Conservation (phyloP, 176 grass and related monocot genomes). For the Musa beccarii region DNA sequence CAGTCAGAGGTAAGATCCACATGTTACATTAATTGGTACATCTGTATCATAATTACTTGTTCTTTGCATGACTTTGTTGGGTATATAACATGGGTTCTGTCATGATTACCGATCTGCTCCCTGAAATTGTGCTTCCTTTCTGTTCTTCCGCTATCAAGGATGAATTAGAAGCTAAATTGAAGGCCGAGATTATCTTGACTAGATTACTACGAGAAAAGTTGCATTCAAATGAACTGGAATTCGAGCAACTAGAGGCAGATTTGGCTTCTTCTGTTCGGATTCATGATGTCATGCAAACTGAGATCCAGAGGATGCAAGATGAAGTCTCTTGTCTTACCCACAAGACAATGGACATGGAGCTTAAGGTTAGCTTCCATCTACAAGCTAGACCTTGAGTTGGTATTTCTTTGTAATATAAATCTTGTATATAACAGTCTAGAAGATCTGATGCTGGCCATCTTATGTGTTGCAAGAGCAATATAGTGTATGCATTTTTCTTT, state of each 20-base stretch:
- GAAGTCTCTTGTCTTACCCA: constrained; percentile 37
- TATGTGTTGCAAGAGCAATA: no score
- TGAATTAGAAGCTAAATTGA: constrained; percentile 44
- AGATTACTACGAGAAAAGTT: constrained; percentile 62
- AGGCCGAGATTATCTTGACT: constrained; percentile 46
- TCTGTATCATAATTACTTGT: neutral
- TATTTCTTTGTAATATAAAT: neutral
- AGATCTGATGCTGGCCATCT: no score
- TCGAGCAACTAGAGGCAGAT: constrained; percentile 58
- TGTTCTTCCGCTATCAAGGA: constrained; percentile 26
- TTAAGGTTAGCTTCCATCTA: constrained; percentile 38
- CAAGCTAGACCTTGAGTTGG: neutral
- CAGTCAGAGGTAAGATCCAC: constrained; percentile 24
- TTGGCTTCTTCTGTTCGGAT: constrained; percentile 39
- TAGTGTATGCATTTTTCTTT: no score
- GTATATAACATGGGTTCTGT: neutral
- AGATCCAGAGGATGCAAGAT: constrained; percentile 60
- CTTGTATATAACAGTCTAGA: no score
- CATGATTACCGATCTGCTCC: no score
- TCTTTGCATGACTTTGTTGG: neutral
- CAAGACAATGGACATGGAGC: constrained; percentile 53
- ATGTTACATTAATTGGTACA: constrained; percentile 10
- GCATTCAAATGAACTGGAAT: constrained; percentile 44
- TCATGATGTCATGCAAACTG: constrained; percentile 43
- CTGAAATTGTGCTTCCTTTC: neutral